Evolutionary conservation across 768 basidiomycete genomes (phyloP).

Genomic region (Tephrocybe sp.): DNA sequence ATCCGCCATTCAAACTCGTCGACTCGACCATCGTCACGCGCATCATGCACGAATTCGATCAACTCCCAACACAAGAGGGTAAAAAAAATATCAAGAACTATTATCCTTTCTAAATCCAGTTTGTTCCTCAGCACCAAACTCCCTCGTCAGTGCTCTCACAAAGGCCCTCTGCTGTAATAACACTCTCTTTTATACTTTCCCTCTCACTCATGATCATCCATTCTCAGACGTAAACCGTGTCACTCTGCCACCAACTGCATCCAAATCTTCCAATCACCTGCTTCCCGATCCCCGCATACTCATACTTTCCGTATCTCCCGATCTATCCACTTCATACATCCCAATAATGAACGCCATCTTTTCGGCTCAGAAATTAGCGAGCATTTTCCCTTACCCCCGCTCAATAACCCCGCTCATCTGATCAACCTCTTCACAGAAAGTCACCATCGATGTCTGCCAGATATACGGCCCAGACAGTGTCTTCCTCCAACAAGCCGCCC

Average conservation of each 20-base stretch:
- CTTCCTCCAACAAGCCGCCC: conserved; percentile 95
- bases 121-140: conserved; percentile 46
- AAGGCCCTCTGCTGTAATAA: conserved; percentile 86
- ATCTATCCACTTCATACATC: conserved; percentile 88
- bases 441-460: conserved; percentile 95
- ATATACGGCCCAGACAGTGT: conserved; percentile 86
- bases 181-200: neutral
- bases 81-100: neutral
- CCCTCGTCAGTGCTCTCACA: conserved; percentile 84
- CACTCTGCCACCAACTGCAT: conserved; percentile 26
- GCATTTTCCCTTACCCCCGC: conserved; percentile 22
- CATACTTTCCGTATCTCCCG: conserved; percentile 91
- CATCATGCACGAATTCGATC: conserved; percentile 61
- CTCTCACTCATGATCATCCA: neutral
- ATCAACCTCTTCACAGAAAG: conserved; percentile 59
- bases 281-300: conserved; percentile 39
- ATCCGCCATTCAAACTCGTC: conserved; percentile 78
- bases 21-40: conserved; percentile 62
- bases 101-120: conserved; percentile 12
- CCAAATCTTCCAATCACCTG: conserved; percentile 26
- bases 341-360: conserved; percentile 99
- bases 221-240: conserved; percentile 40
- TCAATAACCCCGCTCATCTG: neutral
- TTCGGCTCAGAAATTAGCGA: conserved; percentile 93
- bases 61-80: conserved; percentile 55